Evolutionary conservation across 163 green algal genomes (phyloP), one percentile per base, ranked within the genome.

Genomic region (Prototheca wickerhamii): DNA sequence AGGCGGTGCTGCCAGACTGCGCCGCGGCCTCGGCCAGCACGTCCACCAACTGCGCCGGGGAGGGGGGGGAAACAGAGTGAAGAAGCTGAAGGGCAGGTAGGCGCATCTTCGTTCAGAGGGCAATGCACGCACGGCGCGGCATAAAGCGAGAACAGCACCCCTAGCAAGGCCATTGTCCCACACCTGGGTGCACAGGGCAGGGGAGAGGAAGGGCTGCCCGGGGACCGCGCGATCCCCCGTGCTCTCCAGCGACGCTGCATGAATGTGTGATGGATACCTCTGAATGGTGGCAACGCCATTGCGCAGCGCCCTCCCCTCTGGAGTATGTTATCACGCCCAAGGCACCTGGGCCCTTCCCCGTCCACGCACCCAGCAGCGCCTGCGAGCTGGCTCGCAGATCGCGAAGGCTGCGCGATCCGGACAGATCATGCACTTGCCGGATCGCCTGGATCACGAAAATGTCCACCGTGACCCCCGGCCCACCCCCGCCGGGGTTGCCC

Each of bases 11-110:
- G 60, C 76, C 83, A 49, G 66, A 67, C 3, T 35, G 59, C 43
- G 83, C 87, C 4, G 83, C 80, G 7, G 90, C 70, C 40, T 76
- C 65, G n/a, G n/a, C n/a, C 52, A 95, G 69, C 4, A 89, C 83
- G 18, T 86, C 70, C 58, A 95, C 64, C 52, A 93, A 75, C 80
- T 80, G 61, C 33, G 21, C 26, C 8, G 18, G 59, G 23, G 30
- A 46, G 32, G 26, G 34, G 15, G 46, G 46, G 8, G 35, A 35
- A 7, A 8, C 4, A 35, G 7, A 44, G 37, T 15, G n/a, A n/a
- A n/a, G n/a, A n/a, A n/a, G n/a, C n/a, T n/a, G n/a, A n/a, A n/a
- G n/a, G n/a, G n/a, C n/a, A n/a, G n/a, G n/a, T n/a, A n/a, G n/a
- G n/a, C n/a, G n/a, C n/a, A n/a, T 44, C 15, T 44, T 10, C 37